phyloP scores from a whole-genome alignment of 140 eudicot genomes.

The Oenanthe javanica region DNA sequence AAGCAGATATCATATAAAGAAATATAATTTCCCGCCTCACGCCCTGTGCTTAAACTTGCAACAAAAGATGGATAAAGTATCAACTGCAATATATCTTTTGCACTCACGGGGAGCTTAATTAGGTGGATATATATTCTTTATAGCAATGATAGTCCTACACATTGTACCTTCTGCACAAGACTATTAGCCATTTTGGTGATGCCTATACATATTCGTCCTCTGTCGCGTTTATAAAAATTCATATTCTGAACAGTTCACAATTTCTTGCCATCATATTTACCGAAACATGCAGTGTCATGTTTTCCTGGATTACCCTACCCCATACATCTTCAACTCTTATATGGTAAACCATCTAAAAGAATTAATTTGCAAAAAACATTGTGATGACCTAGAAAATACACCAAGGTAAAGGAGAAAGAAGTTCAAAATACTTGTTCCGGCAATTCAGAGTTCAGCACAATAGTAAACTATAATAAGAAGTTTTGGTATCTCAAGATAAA shows the following conservation, averaged over 20 bases:
- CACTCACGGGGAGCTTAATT: neutral
- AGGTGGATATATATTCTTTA: neutral
- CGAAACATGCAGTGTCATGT: neutral
- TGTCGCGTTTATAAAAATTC: neutral
- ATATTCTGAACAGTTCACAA: neutral
- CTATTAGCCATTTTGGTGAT: neutral
- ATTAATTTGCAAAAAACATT: neutral
- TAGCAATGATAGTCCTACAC: neutral
- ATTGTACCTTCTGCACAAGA: neutral
- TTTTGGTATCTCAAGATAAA: neutral
- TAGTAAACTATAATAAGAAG: neutral
- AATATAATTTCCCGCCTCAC: neutral
- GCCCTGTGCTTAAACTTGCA: neutral
- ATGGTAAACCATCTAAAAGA: neutral
- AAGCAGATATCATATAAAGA: neutral
- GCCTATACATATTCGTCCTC: neutral
- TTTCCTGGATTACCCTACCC: neutral
- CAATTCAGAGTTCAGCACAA: neutral
- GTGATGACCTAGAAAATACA: neutral
- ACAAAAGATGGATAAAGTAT: neutral
- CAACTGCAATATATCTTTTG: neutral
- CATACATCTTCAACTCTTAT: neutral
- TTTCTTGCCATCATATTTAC: neutral
- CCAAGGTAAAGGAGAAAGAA: neutral
- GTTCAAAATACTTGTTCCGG: neutral